Conservation (phyloP, 345 rosid genomes). For the Crucihimalaya himalaica region DNA sequence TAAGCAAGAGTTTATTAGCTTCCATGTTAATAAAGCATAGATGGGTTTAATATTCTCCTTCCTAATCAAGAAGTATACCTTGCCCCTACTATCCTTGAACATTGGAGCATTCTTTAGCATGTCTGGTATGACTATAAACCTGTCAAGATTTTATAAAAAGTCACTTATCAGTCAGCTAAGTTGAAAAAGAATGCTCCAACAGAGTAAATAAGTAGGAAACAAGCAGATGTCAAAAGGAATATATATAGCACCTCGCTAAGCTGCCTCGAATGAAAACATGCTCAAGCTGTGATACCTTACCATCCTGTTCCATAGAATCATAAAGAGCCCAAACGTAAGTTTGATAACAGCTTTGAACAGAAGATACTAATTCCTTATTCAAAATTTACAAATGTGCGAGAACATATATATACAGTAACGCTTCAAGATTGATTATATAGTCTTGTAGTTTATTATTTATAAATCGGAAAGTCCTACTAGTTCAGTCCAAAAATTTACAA, state of each 20-base stretch:
- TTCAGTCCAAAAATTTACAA: background rate
- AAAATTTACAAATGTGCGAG: background rate
- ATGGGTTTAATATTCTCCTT: background rate
- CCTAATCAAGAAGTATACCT: conserved; percentile 47
- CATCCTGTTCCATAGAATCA: conserved; percentile 55
- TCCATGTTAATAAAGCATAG: background rate
- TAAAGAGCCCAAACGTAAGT: background rate
- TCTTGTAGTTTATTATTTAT: background rate
- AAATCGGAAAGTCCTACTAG: background rate
- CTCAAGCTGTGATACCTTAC: conserved; percentile 92
- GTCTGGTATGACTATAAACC: conserved; percentile 94
- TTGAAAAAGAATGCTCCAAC: background rate
- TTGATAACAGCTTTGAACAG: background rate
- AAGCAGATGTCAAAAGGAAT: background rate
- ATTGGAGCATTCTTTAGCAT: conserved; percentile 94
- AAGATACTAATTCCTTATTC: background rate
- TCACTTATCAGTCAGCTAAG: background rate
- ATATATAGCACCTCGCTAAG: conserved; percentile 68
- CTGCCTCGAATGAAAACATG: conserved; percentile 93
- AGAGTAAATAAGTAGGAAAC: background rate
- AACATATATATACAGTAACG: background rate
- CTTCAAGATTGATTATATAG: background rate
- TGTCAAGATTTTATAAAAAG: conserved; percentile 30
- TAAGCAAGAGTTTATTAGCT: background rate
- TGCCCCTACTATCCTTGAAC: conserved; percentile 90